Evolutionary conservation across 441 rosid species (phyloP), one percentile per base, ranked within the genome.

Genomic region (Gossypium gossypioides): DNA sequence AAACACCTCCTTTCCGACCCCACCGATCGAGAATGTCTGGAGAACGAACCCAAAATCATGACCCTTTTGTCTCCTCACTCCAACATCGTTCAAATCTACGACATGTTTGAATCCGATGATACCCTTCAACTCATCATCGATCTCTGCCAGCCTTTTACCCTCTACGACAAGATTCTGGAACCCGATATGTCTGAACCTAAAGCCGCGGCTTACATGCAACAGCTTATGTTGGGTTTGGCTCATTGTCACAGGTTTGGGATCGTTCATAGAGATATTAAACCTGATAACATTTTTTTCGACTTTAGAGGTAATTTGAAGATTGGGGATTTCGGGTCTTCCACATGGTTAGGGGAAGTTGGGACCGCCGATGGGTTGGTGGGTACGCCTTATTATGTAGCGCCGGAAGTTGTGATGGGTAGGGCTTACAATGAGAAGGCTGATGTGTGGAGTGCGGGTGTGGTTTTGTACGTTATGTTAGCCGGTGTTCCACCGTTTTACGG

Each of bases 31-130:
- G 90, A 87, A 65, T 91, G 98, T 75, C 75, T 93, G 21, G 81
- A 85, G 15, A 87, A 88, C 42, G 98, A 91, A 46, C 80, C 97
- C 5, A 88, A 88, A 69, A 81, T 93, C 81, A 88, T 91, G 91
- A 75, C 87, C 54, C 72, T 87, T 69, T 42, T 93, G 16, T 78
- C 94, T 6, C 92, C 96, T 1, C 91, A 89, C 78, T 86, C 85
- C 0, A 85, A 93, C 84, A 78, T 93, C 64, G 80, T 88, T 29
- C 84, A 82, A 77, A 78, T 93, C 84, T 74, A 60, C 86, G 94
- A 87, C 73, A 77, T 83, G 51, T 85, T 68, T 75, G 94, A 93
- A 57, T 75, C 86, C n/a, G 90, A 86, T 0, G 86, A 80, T 5
- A 73, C 79, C 6, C 76, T 93, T 3, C 57, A 87, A 58, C 78